A percentile compares a stretch with the other conserved stretches of the same genome.
Conservation (phyloP, 371 early-diverging fungal genomes). For the Mucor piriformis region DNA sequence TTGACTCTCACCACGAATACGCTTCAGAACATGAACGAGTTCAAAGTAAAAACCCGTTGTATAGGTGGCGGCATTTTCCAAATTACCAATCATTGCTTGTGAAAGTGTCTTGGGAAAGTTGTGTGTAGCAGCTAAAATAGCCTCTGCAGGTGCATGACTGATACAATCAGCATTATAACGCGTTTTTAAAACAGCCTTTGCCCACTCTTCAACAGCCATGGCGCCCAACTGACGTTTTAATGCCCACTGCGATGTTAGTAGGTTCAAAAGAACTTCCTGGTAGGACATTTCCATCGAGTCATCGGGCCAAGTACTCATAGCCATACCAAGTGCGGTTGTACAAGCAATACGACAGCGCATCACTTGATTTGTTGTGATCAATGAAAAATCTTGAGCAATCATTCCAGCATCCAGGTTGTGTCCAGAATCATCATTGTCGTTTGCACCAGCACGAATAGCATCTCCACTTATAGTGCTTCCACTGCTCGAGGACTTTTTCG, state of each 20-base stretch:
- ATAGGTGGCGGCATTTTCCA: constrained; percentile 47
- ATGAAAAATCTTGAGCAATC: constrained; percentile 87
- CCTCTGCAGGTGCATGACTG: constrained; percentile 49
- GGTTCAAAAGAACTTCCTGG: constrained; percentile 52
- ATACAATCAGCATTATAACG: constrained; percentile 48
- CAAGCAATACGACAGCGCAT: constrained; percentile 82
- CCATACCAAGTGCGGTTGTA: constrained; percentile 78
- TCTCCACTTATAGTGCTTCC: constrained; percentile 21
- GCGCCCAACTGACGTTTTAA: constrained; percentile 79
- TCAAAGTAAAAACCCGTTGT: constrained; percentile 64
- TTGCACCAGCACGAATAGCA: constrained; percentile 2
- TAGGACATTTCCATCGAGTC: constrained; percentile 59
- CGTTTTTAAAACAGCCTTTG: constrained; percentile 51
- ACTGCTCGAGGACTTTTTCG: constrained; percentile 26
- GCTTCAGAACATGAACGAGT: constrained; percentile 66
- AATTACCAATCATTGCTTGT: constrained; percentile 53
- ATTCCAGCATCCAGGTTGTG: constrained; percentile 90
- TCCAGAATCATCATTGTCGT: constrained; percentile 24
- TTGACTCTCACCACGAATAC: constrained; percentile 78
- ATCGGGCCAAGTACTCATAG: constrained; percentile 70
- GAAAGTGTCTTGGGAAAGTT: constrained; percentile 59
- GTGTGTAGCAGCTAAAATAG: constrained; percentile 39
- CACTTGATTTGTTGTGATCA: constrained; percentile 77
- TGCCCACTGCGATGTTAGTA: constrained; percentile 75
- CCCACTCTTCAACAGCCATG: constrained; percentile 87